Percentiles rank a stretch among this genome's conserved stretches.
phyloP scores from a whole-genome alignment of 208 protist species.

The Porcisia hertigi region DNA sequence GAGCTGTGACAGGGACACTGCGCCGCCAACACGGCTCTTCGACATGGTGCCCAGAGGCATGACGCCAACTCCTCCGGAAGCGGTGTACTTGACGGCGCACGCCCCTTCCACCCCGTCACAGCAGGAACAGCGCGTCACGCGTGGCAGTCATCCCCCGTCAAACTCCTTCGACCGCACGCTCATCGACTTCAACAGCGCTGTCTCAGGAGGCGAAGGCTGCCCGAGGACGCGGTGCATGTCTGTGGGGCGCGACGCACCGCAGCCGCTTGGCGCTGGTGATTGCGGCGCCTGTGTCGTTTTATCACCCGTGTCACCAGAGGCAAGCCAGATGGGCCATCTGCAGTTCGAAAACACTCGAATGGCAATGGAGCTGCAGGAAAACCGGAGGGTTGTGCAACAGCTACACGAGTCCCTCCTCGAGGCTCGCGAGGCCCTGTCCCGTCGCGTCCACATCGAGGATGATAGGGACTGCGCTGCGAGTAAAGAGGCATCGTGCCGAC shows the following conservation, averaged over 20 bases:
- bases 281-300: not conserved
- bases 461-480: not conserved
- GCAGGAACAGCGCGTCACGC: not conserved
- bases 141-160: not conserved
- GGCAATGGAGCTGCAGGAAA: conserved; percentile 18
- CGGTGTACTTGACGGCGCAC: not conserved
- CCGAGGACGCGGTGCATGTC: not conserved
- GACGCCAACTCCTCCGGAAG: not conserved
- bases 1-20: not conserved
- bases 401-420: conserved; percentile 18
- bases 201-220: not conserved
- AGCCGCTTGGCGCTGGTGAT: not conserved
- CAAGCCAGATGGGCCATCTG: conserved; percentile 7
- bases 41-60: not conserved
- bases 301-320: not conserved
- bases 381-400: conserved; percentile 9
- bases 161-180: not conserved
- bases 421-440: conserved; percentile 7
- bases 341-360: conserved; percentile 14
- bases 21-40: not conserved
- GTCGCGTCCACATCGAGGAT: not conserved
- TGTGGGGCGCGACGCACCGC: not conserved
- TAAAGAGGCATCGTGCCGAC: not conserved
- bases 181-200: not conserved
- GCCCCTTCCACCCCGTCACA: not conserved